Base-by-base conservation (phyloP, 1,284 basidiomycete genomes). In the Bondarzewia mesenterica region DNA sequence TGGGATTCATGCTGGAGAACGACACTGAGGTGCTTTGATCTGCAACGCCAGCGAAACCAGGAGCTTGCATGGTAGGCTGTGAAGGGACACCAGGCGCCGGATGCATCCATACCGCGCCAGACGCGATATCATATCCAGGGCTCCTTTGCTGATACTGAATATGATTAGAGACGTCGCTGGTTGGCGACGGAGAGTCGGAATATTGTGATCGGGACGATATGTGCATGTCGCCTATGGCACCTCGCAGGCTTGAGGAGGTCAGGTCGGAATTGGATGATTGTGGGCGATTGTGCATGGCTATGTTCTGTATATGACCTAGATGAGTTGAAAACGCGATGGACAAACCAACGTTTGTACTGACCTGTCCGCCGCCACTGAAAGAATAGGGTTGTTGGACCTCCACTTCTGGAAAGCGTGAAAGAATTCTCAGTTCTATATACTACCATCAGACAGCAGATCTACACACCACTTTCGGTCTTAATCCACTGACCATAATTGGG, bases 201-300 rank as follows among this genome's bases (percentile, higher is more conserved):
- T 54, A 61, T 48, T 58, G 58, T 57, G 60, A 54, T 39, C 71
- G 61, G 14, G 61, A 59, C 10, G 71, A 66, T 46, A 75, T 63
- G 53, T 67, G 68, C 5, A 72, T 58, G 49, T 79, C 76, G 46
- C 77, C 79, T 62, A 85, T 75, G 21, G 82, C 80, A 50, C 79
- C 79, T 16, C 73, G 76, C 49, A 86, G 65, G 57, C 77, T 82
- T 16, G 83, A 83, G 27, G 73, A 67, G 22, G 57, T 58, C 54
- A 70, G 62, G 51, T 56, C 62, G 18, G 75, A 69, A 41, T 55
- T 61, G n/a, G 70, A 67, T 14, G 71, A 63, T 25, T 51, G 53
- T 25, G 54, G 39, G 36, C 39, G 25, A 3, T 57, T 50, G n/a
- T 52, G 46, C 10, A 35, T 44, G 29, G n/a, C 12, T 32, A n/a